phyloP scores from a whole-genome alignment of 306 rosid genomes.

The Hippophae gyantsensis region DNA sequence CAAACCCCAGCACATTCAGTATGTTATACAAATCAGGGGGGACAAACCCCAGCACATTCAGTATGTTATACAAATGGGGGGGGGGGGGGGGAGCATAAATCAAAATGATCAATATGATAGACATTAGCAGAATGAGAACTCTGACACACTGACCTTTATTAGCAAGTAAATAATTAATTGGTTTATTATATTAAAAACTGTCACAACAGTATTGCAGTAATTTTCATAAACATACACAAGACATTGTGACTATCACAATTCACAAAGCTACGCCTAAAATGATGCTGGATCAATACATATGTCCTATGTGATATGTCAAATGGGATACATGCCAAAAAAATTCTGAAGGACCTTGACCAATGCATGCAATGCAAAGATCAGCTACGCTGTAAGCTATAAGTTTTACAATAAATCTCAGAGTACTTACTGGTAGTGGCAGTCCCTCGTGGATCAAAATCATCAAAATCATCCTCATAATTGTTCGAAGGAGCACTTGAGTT shows the following conservation, averaged over 20 bases:
- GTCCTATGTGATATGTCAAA: no score
- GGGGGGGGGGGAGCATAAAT: no score
- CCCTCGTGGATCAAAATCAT: conserved; percentile 96
- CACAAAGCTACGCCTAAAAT: no score
- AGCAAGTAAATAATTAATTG: no score
- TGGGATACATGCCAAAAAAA: background rate
- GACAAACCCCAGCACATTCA: conserved; percentile 8
- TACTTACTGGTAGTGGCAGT: conserved; percentile 63
- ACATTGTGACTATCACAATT: no score
- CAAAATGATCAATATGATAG: no score
- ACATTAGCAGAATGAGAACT: no score
- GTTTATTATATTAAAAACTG: no score
- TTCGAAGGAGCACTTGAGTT: conserved; percentile 32
- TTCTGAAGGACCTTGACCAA: conserved; percentile 1
- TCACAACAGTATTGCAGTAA: no score
- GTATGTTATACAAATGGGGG: background rate
- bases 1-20: conserved; percentile 6
- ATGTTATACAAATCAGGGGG: background rate
- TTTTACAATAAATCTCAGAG: conserved; percentile 8
- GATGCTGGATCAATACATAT: no score
- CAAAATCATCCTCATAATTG: conserved; percentile 58
- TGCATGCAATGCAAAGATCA: conserved; percentile 11
- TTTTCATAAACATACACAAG: no score
- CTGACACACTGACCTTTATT: no score
- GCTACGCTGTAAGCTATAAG: background rate